Evolutionary conservation across 352 stramenopile genomes (phyloP), one percentile per base, ranked within the genome.

Genomic region (Aphanomyces stellatus): DNA sequence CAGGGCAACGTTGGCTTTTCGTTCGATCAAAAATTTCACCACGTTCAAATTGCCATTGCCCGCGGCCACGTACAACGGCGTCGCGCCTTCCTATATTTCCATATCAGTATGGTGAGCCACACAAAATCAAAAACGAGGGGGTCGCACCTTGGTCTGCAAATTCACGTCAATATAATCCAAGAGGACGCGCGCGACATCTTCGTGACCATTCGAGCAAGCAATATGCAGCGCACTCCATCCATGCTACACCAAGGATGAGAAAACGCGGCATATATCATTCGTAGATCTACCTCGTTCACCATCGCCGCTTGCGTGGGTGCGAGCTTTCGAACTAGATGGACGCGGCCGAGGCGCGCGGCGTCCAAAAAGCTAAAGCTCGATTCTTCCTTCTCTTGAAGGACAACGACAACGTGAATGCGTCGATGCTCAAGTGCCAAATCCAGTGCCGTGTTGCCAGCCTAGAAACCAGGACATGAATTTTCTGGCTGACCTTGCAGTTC

Each of bases 61-160:
- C 13, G 60, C 60, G 30, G 60, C 60, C 8, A 57, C 30, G 41
- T 67, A 57, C 22, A 67, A 42, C 25, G 60, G 40, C 10, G 60
- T 67, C 27, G 60, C 60, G 49, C 60, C 60, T n/a, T 67, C 60
- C 60, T 67, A 59, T n/a, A 35, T 28, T 7, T 22, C 30, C 13
- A 46, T 13, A 22, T 10, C n/a, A 24, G 15, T 22, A 35, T 37
- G 42, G 10, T 34, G 15, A 10, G 34, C n/a, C 15, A 66, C 31
- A 17, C 17, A 35, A 24, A n/a, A n/a, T n/a, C n/a, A n/a, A n/a
- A n/a, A n/a, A n/a, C n/a, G n/a, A n/a, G 30, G 30, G 28, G 3
- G n/a, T 17, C 46, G 33, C 22, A 57, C 60, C 15, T 48, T 67
- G n/a, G 49, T 67, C 5, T 67, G 22, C 10, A 42, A 37, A 33